Conservation (phyloP, 345 rosid species). For the Rubroshorea leprosula region DNA sequence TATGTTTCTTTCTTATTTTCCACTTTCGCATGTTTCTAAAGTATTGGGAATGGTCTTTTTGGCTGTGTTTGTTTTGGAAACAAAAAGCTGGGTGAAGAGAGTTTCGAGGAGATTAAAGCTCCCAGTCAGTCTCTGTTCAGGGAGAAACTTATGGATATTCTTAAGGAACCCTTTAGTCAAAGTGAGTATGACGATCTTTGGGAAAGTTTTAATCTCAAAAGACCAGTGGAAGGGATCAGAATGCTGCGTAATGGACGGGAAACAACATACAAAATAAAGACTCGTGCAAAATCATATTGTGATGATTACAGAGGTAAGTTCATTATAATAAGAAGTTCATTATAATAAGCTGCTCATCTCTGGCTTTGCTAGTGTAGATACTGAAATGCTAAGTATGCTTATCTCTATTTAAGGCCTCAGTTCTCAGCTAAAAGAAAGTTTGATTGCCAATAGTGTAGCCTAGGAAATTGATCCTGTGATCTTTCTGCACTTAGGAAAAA, state of each 20-base stretch:
- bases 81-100: background rate
- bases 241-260: background rate
- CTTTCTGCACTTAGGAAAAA: too few relatives aligned
- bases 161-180: background rate
- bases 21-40: background rate
- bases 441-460: background rate
- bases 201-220: background rate
- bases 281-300: background rate
- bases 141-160: background rate
- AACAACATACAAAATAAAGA: too few relatives aligned
- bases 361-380: background rate
- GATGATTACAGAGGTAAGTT: background rate
- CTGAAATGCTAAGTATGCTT: background rate
- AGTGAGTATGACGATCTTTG: background rate
- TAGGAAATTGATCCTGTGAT: background rate
- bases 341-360: background rate
- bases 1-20: background rate
- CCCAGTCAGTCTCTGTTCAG: background rate
- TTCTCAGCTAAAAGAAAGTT: background rate
- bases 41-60: background rate
- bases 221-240: background rate
- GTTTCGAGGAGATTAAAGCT: background rate
- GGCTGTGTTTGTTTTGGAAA: background rate
- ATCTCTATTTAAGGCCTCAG: too few relatives aligned
- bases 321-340: background rate